These are phyloP conservation scores for Colletotrichum orchidophilum DNA, from an alignment of 2,329 filamentous ascomycete genomes.

Conservation along the genomic window DNA sequence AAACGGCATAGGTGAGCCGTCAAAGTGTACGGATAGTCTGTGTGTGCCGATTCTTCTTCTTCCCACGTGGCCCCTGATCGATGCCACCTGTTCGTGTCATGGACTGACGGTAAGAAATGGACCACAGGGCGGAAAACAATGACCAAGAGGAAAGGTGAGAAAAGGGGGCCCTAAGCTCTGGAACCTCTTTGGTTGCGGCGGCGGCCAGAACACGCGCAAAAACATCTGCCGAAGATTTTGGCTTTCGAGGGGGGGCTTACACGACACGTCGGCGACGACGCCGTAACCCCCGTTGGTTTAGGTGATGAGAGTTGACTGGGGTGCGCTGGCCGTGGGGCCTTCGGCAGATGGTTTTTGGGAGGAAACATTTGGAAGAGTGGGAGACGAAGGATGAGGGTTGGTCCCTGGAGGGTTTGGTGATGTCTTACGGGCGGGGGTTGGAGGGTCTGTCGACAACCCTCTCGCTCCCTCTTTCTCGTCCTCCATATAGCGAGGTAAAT, in stretches of 20 bases:
- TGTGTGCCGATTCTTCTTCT: background rate
- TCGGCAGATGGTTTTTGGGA: constrained; percentile 26
- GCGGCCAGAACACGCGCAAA: background rate
- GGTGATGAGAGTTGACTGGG: background rate
- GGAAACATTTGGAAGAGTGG: background rate
- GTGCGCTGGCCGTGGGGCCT: constrained; percentile 8
- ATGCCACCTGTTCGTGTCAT: constrained; percentile 27
- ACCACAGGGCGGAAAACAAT: background rate
- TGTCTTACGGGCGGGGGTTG: background rate
- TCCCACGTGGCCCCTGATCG: constrained; percentile 23
- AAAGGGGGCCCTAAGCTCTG: background rate
- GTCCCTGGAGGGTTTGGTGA: constrained; percentile 14
- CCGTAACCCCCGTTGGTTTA: background rate
- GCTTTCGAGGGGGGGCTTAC: constrained; percentile 13
- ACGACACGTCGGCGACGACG: constrained; percentile 21
- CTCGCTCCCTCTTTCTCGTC: background rate
- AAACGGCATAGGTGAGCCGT: background rate
- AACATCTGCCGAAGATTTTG: constrained; percentile 30
- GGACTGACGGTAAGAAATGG: constrained; percentile 3
- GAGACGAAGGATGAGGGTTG: constrained; percentile 4
- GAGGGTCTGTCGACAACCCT: background rate
- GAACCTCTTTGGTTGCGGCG: background rate
- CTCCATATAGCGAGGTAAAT: background rate
- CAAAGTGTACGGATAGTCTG: background rate
- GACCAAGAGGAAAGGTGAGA: background rate